Conservation (phyloP, 495 filamentous ascomycete species). For the Ramalina intermedia region DNA sequence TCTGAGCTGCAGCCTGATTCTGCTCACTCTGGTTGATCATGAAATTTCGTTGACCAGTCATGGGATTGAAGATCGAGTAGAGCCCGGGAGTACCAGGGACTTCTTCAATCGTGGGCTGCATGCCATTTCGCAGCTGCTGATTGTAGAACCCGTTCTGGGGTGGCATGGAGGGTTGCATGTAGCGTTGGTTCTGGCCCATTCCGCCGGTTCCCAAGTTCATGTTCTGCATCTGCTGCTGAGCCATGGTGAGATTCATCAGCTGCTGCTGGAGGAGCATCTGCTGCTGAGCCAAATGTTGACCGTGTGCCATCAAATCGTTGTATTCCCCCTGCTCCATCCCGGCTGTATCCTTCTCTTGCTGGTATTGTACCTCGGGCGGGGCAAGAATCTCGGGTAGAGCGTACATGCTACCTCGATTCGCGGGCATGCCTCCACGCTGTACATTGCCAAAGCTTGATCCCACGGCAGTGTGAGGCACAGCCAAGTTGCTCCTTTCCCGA, state of each 20-base stretch:
- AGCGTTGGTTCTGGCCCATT: slow-evolving; percentile 23
- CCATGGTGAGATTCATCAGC: slow-evolving; percentile 36
- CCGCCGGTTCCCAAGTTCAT: slow-evolving; percentile 37
- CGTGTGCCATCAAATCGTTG: slow-evolving; percentile 71
- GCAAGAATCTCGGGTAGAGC: slow-evolving; percentile 68
- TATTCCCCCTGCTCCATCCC: slow-evolving; percentile 71
- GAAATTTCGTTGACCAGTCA: slow-evolving; percentile 67
- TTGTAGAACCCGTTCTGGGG: slow-evolving; percentile 42
- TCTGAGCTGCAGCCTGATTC: slow-evolving; percentile 24
- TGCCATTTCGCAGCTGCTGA: slow-evolving; percentile 58
- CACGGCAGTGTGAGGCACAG: slow-evolving; percentile 46
- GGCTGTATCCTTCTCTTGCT: slow-evolving; percentile 44
- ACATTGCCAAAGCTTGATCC: slow-evolving; percentile 38
- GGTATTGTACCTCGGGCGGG: slow-evolving; percentile 59
- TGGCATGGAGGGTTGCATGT: slow-evolving; percentile 23
- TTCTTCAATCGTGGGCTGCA: slow-evolving; percentile 54
- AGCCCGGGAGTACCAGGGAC: slow-evolving; percentile 58
- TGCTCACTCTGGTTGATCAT: slow-evolving; percentile 41
- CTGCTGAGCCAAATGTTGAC: slow-evolving; percentile 72
- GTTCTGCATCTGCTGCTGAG: slow-evolving; percentile 59
- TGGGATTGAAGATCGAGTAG: slow-evolving; percentile 69
- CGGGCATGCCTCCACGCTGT: slow-evolving; percentile 27
- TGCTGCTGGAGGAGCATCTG: slow-evolving; percentile 71
- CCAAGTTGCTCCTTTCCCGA: slow-evolving; percentile 21
- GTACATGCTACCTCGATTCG: slow-evolving; percentile 38